A percentile compares a stretch with the other conserved stretches of the same genome.
Conservation (phyloP, 139 green algal genomes). For the Mychonastes homosphaera region DNA sequence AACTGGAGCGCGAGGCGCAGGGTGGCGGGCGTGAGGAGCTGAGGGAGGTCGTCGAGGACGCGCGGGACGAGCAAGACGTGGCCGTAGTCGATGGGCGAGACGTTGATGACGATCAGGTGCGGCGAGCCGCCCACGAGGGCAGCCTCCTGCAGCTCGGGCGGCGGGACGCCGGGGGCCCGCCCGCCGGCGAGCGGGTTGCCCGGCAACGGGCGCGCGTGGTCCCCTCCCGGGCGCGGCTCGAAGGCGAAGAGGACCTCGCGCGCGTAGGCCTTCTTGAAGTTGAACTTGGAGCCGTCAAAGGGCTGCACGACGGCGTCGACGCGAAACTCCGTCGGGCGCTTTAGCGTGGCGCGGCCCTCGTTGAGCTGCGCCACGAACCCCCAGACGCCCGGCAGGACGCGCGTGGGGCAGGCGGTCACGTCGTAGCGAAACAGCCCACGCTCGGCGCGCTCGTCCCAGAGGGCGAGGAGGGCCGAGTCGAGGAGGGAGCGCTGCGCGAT, state of each 20-base stretch:
- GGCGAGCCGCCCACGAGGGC: conserved; percentile 30
- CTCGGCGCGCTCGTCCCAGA: conserved; percentile 68
- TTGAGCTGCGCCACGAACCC: conserved; percentile 92
- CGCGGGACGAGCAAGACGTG: conserved; percentile 93
- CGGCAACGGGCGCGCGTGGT: too few relatives aligned
- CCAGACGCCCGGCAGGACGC: conserved; percentile 64
- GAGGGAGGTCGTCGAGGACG: conserved; percentile 58
- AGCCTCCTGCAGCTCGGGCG: conserved; percentile 3
- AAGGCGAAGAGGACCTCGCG: conserved; percentile 91
- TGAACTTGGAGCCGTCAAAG: conserved; percentile 94
- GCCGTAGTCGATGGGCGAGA: conserved; percentile 96
- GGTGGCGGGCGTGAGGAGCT: conserved; percentile 51
- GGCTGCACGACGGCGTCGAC: conserved; percentile 76
- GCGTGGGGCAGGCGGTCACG: conserved; percentile 78
- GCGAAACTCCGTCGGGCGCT: conserved; percentile 93
- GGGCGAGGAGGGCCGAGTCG: conserved; percentile 47
- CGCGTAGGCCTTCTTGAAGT: conserved; percentile 91
- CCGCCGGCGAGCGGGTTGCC: too few relatives aligned
- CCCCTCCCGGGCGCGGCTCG: conserved; percentile 22
- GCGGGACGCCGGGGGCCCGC: background rate
- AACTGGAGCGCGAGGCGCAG: conserved; percentile 85
- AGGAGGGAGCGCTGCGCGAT: conserved; percentile 34
- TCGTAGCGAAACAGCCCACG: conserved; percentile 66
- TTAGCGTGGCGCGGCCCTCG: conserved; percentile 87
- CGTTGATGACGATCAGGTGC: conserved; percentile 93